Evolutionary conservation across 768 basidiomycete species (phyloP), one percentile per base, ranked within the genome.

Genomic region (Neoboletus subvelutipes): DNA sequence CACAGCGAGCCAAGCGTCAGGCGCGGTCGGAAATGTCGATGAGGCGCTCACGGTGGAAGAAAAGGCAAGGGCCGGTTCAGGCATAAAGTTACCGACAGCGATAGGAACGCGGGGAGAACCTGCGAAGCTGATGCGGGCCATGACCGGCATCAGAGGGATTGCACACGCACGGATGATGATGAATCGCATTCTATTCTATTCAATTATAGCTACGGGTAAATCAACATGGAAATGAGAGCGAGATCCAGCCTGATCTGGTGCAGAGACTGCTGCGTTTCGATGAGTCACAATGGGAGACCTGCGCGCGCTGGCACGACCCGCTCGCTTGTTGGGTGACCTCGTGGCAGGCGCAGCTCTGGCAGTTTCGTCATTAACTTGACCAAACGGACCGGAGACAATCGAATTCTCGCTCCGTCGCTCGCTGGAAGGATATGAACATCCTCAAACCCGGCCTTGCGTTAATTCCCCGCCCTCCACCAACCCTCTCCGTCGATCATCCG

Each of bases 81-180:
- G 46, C 53, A 67, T 69, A 67, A 62, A 68, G 66, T 67, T 67
- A 52, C 66, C 65, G 66, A 65, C 31, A 29, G 55, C 50, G 56
- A 67, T 45, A 67, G 59, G 63, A 64, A 63, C 61, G 61, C 56
- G 64, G 55, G 64, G 54, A 51, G 67, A 68, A 66, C 43, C 55
- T 57, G 65, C 52, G 62, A 67, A 61, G 60, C 17, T 61, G 60
- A 58, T 63, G 61, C 49, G 60, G 60, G 60, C 60, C 45, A 62
- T 49, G 60, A 47, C 60, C 60, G 59, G 53, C 52, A 57, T 59
- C 62, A 63, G 62, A 64, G 59, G 52, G 54, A 39, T 34, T 54
- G 64, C 2, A 49, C 53, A 36, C 55, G 41, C 55, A 36, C n/a
- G n/a, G 5, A 46, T 62, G 53, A 55, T 53, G 62, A 50, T 52